phyloP scores from a whole-genome alignment of 2,329 filamentous ascomycete genomes.

The Pseudomassariella vexata region DNA sequence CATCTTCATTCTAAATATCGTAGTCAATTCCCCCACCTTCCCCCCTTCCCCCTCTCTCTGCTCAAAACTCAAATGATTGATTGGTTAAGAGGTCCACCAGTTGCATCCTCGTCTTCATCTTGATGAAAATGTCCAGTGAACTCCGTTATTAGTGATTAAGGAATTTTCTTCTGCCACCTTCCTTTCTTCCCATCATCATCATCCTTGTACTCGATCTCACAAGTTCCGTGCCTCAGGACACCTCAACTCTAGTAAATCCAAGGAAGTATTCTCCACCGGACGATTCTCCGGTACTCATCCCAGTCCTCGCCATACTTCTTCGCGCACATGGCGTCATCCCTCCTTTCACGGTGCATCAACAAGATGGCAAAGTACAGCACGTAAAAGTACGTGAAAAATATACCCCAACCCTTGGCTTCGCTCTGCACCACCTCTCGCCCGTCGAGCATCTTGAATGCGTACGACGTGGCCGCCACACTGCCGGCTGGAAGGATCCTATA shows the following conservation, averaged over 20 bases:
- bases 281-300: constrained; percentile 78
- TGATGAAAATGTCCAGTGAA: too few species aligned
- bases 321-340: constrained; percentile 86
- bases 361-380: constrained; percentile 85
- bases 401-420: constrained; percentile 73
- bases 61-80: too few species aligned
- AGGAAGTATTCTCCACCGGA: constrained; percentile 77
- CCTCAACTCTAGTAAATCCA: constrained; percentile 88
- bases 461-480: constrained; percentile 33
- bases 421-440: constrained; percentile 63
- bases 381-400: constrained; percentile 90
- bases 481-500: constrained; percentile 63
- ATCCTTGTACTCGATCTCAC: too few species aligned
- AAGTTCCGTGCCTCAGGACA: too few species aligned
- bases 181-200: too few species aligned
- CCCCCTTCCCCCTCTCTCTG: too few species aligned
- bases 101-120: too few species aligned
- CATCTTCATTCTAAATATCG: too few species aligned
- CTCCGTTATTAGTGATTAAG: too few species aligned
- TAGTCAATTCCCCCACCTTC: too few species aligned
- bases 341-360: constrained; percentile 75
- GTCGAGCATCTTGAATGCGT: constrained; percentile 50
- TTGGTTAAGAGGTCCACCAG: too few species aligned
- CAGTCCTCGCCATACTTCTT: constrained; percentile 90
- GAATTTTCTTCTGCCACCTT: too few species aligned